A percentile compares a stretch with the other conserved stretches of the same genome.
Evolutionary conservation across 108 stramenopile species (phyloP).

Genomic region (Conticribra guillardii): DNA sequence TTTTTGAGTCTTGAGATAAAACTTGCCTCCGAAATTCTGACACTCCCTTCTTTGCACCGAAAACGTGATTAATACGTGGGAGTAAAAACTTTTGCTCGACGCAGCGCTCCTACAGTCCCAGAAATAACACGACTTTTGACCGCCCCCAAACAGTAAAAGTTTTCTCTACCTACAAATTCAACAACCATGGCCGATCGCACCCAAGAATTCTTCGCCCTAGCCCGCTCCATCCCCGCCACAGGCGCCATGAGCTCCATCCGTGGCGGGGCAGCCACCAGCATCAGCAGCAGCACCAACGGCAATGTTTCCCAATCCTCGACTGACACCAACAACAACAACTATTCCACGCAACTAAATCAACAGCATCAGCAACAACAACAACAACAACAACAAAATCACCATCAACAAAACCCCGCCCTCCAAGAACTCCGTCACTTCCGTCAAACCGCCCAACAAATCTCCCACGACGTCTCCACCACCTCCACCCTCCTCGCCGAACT

Average conservation of each 20-base stretch:
- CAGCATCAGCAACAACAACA: conserved; percentile 10
- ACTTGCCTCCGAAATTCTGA: no score
- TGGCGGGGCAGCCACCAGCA: conserved; percentile 3
- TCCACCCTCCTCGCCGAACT: conserved; percentile 72
- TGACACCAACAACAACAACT: not conserved
- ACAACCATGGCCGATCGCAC: conserved; percentile 73
- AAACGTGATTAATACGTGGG: no score
- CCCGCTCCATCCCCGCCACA: conserved; percentile 51
- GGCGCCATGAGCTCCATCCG: conserved; percentile 49
- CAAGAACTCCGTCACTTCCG: conserved; percentile 76
- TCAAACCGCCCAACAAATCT: conserved; percentile 74
- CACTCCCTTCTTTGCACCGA: no score
- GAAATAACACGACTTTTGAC: no score
- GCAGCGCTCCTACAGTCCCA: no score
- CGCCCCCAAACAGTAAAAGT: not conserved
- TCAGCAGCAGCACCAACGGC: conserved; percentile 7
- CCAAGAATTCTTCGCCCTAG: conserved; percentile 74
- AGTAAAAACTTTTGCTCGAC: no score
- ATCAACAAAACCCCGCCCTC: conserved; percentile 31
- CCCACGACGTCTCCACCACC: conserved; percentile 75
- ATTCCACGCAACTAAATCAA: conserved; percentile 5
- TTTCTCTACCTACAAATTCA: not conserved
- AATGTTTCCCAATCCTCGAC: conserved; percentile 8
- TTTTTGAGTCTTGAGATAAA: no score
- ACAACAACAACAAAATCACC: not conserved